Percentiles rank a stretch among this genome's conserved stretches.
These are phyloP conservation scores for Suhomyces sp. DNA, from an alignment of 805 yeast genomes.

Conservation along the genomic window DNA sequence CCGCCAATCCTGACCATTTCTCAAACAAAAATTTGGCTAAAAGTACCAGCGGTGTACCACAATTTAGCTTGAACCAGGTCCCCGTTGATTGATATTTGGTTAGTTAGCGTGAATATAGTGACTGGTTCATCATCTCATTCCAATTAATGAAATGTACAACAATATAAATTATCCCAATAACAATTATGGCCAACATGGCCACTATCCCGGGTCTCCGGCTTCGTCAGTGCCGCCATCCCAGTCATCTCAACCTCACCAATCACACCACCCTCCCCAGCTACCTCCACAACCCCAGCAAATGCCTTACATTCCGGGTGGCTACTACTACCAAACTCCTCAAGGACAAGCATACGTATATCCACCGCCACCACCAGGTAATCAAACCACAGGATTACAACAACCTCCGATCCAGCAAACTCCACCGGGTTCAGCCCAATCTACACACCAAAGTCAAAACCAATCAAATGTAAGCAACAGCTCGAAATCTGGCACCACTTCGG, in stretches of 20 bases:
- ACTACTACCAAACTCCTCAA: constrained; percentile 3
- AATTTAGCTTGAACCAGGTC: background rate
- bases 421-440: background rate
- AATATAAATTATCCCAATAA: background rate
- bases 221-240: background rate
- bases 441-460: background rate
- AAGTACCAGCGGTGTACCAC: background rate
- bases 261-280: constrained; percentile 1
- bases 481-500: constrained; percentile 3
- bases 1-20: background rate
- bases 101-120: background rate
- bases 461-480: background rate
- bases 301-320: background rate
- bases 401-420: background rate
- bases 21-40: background rate
- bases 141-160: constrained; percentile 2
- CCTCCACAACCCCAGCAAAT: constrained; percentile 3
- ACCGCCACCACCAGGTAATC: background rate
- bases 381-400: too few relatives aligned
- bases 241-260: constrained; percentile 1
- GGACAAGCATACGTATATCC: background rate
- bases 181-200: constrained; percentile 1
- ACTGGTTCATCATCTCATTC: background rate
- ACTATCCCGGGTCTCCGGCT: background rate
- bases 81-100: background rate